Percentiles rank a stretch among this genome's conserved stretches.
These are phyloP conservation scores for Furcasterigmium furcatum DNA, from an alignment of 2,329 filamentous ascomycete species.

Conservation along the genomic window DNA sequence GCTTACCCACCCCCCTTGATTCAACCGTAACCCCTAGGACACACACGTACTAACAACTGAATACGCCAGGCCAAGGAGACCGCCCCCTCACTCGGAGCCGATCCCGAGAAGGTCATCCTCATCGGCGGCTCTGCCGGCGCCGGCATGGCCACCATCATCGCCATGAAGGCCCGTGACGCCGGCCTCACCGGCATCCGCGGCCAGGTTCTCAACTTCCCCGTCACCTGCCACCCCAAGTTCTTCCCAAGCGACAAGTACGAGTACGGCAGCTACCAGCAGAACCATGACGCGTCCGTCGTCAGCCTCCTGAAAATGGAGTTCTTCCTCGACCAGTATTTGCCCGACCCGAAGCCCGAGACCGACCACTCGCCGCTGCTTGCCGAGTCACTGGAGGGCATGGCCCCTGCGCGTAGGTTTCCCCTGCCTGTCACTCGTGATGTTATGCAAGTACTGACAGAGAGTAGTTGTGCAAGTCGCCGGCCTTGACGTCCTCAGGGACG, in stretches of 20 bases:
- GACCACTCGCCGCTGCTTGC: constrained; percentile 29
- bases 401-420: constrained; percentile 23
- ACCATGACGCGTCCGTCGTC: constrained; percentile 24
- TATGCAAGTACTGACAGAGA: background rate
- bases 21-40: no score
- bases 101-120: constrained; percentile 30
- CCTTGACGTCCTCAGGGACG: constrained; percentile 31
- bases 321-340: constrained; percentile 29
- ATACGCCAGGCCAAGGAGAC: constrained; percentile 25
- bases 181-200: constrained; percentile 25
- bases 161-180: constrained; percentile 25
- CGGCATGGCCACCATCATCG: constrained; percentile 20
- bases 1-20: background rate
- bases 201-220: constrained; percentile 29
- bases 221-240: constrained; percentile 30
- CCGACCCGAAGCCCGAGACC: constrained; percentile 19
- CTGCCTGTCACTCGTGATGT: constrained; percentile 19
- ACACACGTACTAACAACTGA: no score
- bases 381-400: constrained; percentile 22
- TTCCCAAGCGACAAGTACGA: constrained; percentile 27
- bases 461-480: constrained; percentile 31
- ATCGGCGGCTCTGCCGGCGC: constrained; percentile 14
- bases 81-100: constrained; percentile 20
- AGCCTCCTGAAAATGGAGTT: constrained; percentile 23
- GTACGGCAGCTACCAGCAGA: constrained; percentile 28